Base-by-base conservation (phyloP, 2,329 filamentous ascomycete species). In the Ascochyta lentis region DNA sequence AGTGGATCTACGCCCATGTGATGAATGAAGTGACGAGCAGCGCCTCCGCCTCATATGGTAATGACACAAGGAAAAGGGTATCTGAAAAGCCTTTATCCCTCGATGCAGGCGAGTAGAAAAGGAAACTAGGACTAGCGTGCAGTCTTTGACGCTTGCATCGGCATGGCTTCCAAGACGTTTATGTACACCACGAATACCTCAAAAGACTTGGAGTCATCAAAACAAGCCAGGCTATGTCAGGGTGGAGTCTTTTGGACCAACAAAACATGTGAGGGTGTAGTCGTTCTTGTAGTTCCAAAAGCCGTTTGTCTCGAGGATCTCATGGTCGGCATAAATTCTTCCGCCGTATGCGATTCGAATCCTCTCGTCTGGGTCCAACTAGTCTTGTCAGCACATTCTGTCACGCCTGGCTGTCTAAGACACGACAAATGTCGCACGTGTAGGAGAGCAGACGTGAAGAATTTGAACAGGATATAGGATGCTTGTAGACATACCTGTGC, bases 281-380 rank as follows among this genome's bases (percentile, higher is more conserved):
- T 48, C 45, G 84, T 33, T 87, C 44, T 60, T 89, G 58, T 84
- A 81, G 65, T 87, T 84, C 90, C 91, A 96, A 44, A 89, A 89
- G 65, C 58, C 54, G 16, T 95, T 89, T 3, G 83, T 82, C 40
- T 80, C 75, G 16, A 96, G 78, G 0, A 88, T 82, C 19, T 84
- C 72, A 49, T 82, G 81, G 61, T 94, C 90, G 61, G 87, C 86
- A 41, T 96, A 82, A 46, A 93, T 85, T 71, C 87, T 91, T 63
- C 93, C 93, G 75, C 95, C 83, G 73, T 96, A 96, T 19, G 86
- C 88, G 56, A 96, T 84, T 49, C 86, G 86, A 46, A 96, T 80
- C 43, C 81, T 84, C 58, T 85, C 86, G 40, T 78, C 79, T 7
- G 79, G 71, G 2, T 82, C 74, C 29, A 93, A 78, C 89, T 62